These are phyloP conservation scores for Phlyctochytrium planicorne DNA, from an alignment of 192 early-diverging fungal genomes.

Conservation along the genomic window DNA sequence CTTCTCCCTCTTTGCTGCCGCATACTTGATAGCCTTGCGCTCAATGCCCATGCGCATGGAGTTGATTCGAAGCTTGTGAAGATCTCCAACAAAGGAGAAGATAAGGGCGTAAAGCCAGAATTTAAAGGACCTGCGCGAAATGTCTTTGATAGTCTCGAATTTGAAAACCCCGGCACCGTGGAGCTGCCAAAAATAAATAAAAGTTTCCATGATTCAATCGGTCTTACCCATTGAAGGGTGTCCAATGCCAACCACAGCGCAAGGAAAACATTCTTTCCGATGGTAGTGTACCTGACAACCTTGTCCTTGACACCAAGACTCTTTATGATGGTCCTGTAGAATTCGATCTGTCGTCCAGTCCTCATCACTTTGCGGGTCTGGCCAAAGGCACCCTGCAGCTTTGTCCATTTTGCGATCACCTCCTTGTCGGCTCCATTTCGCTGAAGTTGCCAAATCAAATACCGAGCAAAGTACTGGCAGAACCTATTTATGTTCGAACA, in stretches of 20 bases:
- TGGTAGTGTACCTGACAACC: conserved; percentile 47
- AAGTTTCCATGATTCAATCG: background rate
- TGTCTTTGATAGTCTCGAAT: conserved; percentile 63
- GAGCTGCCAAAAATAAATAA: conserved; percentile 34
- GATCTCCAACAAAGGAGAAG: conserved; percentile 58
- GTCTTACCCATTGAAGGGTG: conserved; percentile 62
- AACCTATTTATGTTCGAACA: conserved; percentile 70
- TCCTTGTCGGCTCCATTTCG: conserved; percentile 48
- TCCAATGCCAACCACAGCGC: conserved; percentile 63
- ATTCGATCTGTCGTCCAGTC: conserved; percentile 67
- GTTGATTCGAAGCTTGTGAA: conserved; percentile 67
- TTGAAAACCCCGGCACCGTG: conserved; percentile 62
- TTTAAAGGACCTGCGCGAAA: conserved; percentile 55
- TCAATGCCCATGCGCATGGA: conserved; percentile 44
- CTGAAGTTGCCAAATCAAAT: conserved; percentile 47
- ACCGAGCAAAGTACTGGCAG: conserved; percentile 84
- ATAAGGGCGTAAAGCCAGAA: conserved; percentile 69
- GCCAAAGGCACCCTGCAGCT: conserved; percentile 58
- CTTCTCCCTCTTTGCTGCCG: conserved; percentile 28
- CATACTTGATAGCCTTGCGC: conserved; percentile 16
- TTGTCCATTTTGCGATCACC: conserved; percentile 53
- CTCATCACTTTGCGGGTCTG: conserved; percentile 70
- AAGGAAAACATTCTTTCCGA: conserved; percentile 61
- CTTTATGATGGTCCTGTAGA: conserved; percentile 55
- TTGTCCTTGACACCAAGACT: conserved; percentile 57